These are phyloP conservation scores for Spathaspora sp. DNA, from an alignment of 805 yeast species.

Conservation along the genomic window DNA sequence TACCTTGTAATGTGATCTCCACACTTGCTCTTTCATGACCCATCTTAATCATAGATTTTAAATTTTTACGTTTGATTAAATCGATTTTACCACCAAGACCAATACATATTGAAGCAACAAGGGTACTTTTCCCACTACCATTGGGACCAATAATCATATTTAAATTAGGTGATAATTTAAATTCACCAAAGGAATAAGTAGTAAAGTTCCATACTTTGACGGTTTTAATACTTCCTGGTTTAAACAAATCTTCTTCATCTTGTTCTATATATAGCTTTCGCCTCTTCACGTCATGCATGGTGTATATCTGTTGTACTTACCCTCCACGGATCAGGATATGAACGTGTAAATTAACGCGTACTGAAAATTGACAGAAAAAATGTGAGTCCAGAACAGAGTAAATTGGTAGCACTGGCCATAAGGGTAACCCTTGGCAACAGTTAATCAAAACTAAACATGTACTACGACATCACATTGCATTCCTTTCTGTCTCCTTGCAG, in stretches of 20 bases:
- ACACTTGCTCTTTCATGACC: slow-evolving; percentile 49
- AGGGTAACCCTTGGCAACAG: too few species aligned
- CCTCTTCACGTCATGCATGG: neutral
- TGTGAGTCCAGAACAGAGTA: too few species aligned
- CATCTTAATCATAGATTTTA: slow-evolving; percentile 69
- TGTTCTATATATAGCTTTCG: neutral
- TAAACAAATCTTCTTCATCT: slow-evolving; percentile 7
- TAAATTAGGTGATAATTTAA: slow-evolving; percentile 73
- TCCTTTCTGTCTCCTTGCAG: too few species aligned
- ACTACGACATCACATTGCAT: too few species aligned
- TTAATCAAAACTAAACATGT: too few species aligned
- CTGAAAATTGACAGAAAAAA: neutral
- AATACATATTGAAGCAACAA: slow-evolving; percentile 88
- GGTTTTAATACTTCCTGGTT: slow-evolving; percentile 47
- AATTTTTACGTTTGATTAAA: slow-evolving; percentile 63
- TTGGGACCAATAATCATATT: slow-evolving; percentile 95
- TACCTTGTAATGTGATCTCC: slow-evolving; percentile 48
- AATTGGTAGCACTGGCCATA: too few species aligned
- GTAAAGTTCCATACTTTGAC: slow-evolving; percentile 61
- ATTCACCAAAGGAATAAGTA: slow-evolving; percentile 66
- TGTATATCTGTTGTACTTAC: too few species aligned
- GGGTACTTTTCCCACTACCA: slow-evolving; percentile 92
- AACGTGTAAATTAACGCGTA: neutral
- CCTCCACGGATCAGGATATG: too few species aligned
- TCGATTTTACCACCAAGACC: slow-evolving; percentile 82